phyloP scores from a whole-genome alignment of 371 early-diverging fungal genomes.

The Actinomortierella ambigua region DNA sequence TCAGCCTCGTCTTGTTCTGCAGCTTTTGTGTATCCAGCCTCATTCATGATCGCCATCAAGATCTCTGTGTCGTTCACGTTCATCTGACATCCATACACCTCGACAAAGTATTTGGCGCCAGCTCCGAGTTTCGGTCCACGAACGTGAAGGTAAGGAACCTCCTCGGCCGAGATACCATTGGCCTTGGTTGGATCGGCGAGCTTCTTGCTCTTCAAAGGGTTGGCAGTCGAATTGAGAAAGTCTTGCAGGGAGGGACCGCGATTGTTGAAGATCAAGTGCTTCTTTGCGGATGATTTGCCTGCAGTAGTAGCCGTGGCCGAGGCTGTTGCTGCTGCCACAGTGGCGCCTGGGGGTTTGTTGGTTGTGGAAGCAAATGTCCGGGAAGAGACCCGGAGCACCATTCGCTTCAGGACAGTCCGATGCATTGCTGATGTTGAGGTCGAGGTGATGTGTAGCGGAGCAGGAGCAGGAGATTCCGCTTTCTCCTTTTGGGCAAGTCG shows the following conservation, averaged over 20 bases:
- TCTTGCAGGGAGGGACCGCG: constrained; percentile 71
- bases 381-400: too few species aligned
- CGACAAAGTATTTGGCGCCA: constrained; percentile 64
- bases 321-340: background rate
- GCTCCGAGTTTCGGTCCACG: constrained; percentile 47
- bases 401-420: too few species aligned
- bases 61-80: constrained; percentile 84
- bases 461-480: too few species aligned
- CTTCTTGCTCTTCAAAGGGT: constrained; percentile 13
- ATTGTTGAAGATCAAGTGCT: constrained; percentile 68
- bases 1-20: constrained; percentile 62
- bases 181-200: constrained; percentile 22
- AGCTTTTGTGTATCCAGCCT: constrained; percentile 71
- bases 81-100: constrained; percentile 88
- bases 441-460: too few species aligned
- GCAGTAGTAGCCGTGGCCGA: background rate
- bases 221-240: constrained; percentile 50
- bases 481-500: too few species aligned
- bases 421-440: too few species aligned
- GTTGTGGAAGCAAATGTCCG: too few species aligned
- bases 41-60: constrained; percentile 73
- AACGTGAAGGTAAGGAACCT: constrained; percentile 62
- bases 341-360: too few species aligned
- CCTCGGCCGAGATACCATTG: constrained; percentile 39
- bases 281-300: constrained; percentile 14